Evolutionary conservation across 2,329 filamentous ascomycete genomes (phyloP).

Genomic region (Ramichloridium luteum): DNA sequence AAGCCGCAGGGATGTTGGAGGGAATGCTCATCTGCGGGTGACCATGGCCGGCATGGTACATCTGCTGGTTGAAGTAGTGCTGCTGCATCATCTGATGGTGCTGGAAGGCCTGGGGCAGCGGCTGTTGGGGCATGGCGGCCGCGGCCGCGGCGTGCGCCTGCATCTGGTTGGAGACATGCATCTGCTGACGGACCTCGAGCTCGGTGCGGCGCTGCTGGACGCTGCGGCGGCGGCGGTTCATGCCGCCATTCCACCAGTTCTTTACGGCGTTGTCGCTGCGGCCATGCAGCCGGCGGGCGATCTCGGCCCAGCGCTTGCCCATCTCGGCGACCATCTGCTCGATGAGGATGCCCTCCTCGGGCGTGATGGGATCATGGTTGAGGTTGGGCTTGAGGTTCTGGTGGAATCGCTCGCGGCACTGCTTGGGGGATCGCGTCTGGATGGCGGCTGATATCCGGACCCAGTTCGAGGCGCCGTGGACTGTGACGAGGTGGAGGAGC

Average conservation of each 20-base stretch:
- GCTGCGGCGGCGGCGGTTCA: conserved; percentile 57
- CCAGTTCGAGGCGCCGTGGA: conserved; percentile 75
- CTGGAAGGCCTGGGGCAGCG: conserved; percentile 16
- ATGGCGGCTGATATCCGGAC: conserved; percentile 70
- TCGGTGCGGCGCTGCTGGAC: conserved; percentile 26
- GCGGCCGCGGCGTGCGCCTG: conserved; percentile 15
- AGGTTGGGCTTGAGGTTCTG: conserved; percentile 85
- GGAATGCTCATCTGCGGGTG: conserved; percentile 19
- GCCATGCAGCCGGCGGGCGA: conserved; percentile 66
- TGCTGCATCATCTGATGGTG: conserved; percentile 11
- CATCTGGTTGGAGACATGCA: conserved; percentile 12
- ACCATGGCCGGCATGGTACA: conserved; percentile 12
- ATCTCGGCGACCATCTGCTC: conserved; percentile 63
- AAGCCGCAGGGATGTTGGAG: conserved; percentile 18
- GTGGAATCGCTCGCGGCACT: conserved; percentile 87
- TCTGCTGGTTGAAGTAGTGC: conserved; percentile 15
- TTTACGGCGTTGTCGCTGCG: conserved; percentile 93
- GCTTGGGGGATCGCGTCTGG: conserved; percentile 72
- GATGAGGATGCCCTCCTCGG: conserved; percentile 64
- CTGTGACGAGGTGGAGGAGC: conserved; percentile 57
- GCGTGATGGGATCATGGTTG: conserved; percentile 61
- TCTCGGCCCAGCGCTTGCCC: conserved; percentile 88
- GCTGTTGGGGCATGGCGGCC: conserved; percentile 14
- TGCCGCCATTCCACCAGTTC: conserved; percentile 95
- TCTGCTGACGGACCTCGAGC: conserved; percentile 21